Base-by-base conservation (phyloP, 768 basidiomycete species). In the Leccinellum luteum region DNA sequence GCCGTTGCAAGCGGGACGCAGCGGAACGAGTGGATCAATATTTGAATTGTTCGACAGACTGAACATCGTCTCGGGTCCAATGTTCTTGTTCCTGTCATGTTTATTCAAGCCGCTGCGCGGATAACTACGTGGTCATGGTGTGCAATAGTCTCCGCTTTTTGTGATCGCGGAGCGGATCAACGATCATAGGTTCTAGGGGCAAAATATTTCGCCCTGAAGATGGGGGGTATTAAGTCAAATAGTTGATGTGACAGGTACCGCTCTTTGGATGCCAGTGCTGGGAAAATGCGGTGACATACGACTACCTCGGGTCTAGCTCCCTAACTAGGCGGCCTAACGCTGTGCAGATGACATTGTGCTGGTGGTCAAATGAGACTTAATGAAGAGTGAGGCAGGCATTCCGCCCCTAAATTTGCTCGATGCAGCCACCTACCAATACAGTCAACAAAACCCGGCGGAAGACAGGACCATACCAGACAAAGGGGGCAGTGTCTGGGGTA, bases 401-500 rank as follows among this genome's bases (percentile, higher is more conserved):
- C 15, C 34, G 13, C 23, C 15, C 15, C 0, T 0, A 9, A n/a
- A 28, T 25, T 34, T 10, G 14, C 27, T 48, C 14, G 14, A 44
- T 6, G 13, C 13, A 7, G 31, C 21, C 56, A 44, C 14, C 8
- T 30, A 19, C 28, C 44, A 48, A 13, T 35, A 15, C 17, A 3
- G 35, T 17, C 17, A 38, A 49, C 21, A 28, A 12, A 19, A 41
- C n/a, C n/a, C n/a, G n/a, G n/a, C n/a, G 25, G 50, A 31, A 12
- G 41, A 38, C 8, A 34, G 23, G 45, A 17, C 35, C 4, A 8
- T 45, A 15, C 21, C 13, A 13, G 21, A 25, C 14, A 21, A 45
- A 23, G 13, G 23, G 14, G 52, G 56, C 60, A 44, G 56, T 66
- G 63, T 66, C 13, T 25, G 13, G 25, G 25, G 14, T n/a, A 15